Evolutionary conservation across 352 stramenopile species (phyloP).

Genomic region (Globisporangium megalacanthum): DNA sequence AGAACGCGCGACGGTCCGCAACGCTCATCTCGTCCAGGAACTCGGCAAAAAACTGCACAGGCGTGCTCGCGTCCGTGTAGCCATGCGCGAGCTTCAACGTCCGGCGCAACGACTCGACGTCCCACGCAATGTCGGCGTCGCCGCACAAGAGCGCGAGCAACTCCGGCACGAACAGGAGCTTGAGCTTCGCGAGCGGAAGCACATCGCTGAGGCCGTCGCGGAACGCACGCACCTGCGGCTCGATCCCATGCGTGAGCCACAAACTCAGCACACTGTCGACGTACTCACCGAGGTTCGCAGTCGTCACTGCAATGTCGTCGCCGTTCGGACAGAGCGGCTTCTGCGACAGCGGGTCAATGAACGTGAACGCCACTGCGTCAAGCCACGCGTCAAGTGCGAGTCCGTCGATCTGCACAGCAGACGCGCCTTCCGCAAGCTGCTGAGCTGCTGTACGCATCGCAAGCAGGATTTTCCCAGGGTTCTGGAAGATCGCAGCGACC

Average conservation of each 20-base stretch:
- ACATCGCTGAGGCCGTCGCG: conserved; percentile 74
- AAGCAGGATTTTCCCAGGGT: conserved; percentile 52
- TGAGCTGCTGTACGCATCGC: conserved; percentile 44
- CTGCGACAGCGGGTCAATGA: conserved; percentile 77
- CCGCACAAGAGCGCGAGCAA: conserved; percentile 65
- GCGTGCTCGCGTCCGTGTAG: conserved; percentile 70
- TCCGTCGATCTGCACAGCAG: conserved; percentile 49
- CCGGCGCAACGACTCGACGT: conserved; percentile 49
- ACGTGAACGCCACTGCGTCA: conserved; percentile 58
- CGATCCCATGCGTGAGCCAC: conserved; percentile 66
- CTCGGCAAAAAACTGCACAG: conserved; percentile 66
- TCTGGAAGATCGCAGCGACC: conserved; percentile 53
- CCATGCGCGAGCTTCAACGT: conserved; percentile 79
- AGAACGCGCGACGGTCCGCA: conserved; percentile 53
- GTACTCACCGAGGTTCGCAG: conserved; percentile 49
- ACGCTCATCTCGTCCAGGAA: conserved; percentile 64
- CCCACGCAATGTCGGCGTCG: conserved; percentile 69
- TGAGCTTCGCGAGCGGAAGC: conserved; percentile 60
- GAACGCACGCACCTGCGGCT: conserved; percentile 62
- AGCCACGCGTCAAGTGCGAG: conserved; percentile 53
- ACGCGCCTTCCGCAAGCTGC: conserved; percentile 19
- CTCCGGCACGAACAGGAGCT: conserved; percentile 63
- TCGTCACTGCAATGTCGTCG: conserved; percentile 38
- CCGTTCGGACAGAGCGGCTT: conserved; percentile 43
- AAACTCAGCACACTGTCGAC: conserved; percentile 48